Evolutionary conservation across 768 basidiomycete species (phyloP), one percentile per base, ranked within the genome.

Genomic region (Pulveroboletus sp.): DNA sequence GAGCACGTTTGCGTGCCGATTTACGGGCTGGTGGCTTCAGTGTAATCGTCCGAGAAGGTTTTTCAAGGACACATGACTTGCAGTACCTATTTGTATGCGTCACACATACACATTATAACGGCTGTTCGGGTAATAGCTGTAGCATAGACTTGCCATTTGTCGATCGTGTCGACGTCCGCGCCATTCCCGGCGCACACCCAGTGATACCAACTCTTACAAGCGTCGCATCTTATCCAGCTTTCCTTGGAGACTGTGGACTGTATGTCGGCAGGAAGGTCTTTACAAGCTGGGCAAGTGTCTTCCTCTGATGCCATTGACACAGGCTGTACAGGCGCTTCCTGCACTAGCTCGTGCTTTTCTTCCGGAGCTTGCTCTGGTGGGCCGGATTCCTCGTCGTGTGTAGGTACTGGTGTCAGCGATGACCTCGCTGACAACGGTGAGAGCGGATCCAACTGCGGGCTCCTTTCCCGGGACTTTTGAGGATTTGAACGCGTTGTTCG

Each of bases 191-290:
- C 85, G 67, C 89, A 91, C 50, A 78, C 73, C 86, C 88, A 92
- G 62, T 91, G 88, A 63, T 82, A 91, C 89, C 88, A 91, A 26
- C 72, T 77, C 68, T 84, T 85, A 73, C 87, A 90, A 19, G 77
- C 76, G 59, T 91, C 89, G 63, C 91, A 93, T 54, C 82, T 71
- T 48, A 93, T 82, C 91, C 90, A 93, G 59, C 73, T 81, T 55
- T 89, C 86, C 63, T 85, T 84, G 53, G 80, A 77, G 44, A 69
- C 73, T 4, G 71, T 63, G 22, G 63, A 63, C 26, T 68, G 58
- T 16, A 66, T 46, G 45, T 63, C 61, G 17, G 40, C 19, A 10
- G 65, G 54, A 32, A 69, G 63, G 38, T 65, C 64, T 41, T 73
- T 72, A 62, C 82, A 83, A 11, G 80, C 76, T 12, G 82, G 82